Percentiles rank a stretch among this genome's conserved stretches.
These are phyloP conservation scores for Eucalyptus brandiana DNA, from an alignment of 345 rosid species.

Conservation along the genomic window DNA sequence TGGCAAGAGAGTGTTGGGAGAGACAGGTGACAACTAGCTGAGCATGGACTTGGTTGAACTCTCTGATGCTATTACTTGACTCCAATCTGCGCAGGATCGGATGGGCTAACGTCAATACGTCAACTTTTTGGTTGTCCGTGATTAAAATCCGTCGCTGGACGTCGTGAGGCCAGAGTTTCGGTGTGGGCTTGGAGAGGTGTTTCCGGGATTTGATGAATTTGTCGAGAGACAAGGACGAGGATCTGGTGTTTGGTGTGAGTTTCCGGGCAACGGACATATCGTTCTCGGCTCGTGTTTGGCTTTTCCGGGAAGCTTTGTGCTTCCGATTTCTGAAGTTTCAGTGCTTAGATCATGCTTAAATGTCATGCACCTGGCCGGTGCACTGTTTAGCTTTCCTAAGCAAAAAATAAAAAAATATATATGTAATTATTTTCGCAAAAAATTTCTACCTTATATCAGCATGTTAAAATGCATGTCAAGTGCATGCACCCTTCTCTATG, in stretches of 20 bases:
- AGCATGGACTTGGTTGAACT: constrained; percentile 32
- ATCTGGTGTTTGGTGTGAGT: neutral
- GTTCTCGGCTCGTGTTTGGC: neutral
- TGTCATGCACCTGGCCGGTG: neutral
- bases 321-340: neutral
- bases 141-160: neutral
- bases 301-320: neutral
- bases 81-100: constrained; percentile 24
- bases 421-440: neutral
- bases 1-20: constrained; percentile 35
- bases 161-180: constrained; percentile 26
- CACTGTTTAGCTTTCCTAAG: neutral
- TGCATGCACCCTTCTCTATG: neutral
- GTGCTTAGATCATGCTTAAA: neutral
- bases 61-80: constrained; percentile 12
- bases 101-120: constrained; percentile 5
- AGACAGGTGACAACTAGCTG: constrained; percentile 28
- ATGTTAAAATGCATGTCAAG: neutral
- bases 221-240: constrained; percentile 14
- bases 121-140: neutral
- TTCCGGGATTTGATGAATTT: constrained; percentile 27
- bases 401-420: accelerated
- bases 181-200: constrained; percentile 28
- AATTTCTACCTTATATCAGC: neutral
- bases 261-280: neutral